phyloP scores from a whole-genome alignment of 164 flowering plant genomes.

The Platanus orientalis region DNA sequence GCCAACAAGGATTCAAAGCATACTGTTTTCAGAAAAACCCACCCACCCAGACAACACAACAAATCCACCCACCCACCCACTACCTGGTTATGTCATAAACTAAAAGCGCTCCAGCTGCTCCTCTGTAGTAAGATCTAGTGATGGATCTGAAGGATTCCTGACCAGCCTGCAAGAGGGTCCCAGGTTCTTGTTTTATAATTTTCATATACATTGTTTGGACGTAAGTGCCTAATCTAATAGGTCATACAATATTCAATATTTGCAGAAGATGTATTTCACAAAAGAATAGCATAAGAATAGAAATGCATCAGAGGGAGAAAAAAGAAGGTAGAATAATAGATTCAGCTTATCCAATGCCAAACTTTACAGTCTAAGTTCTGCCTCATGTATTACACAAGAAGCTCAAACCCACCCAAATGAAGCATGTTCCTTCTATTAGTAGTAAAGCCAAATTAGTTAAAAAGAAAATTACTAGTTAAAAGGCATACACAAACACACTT shows the following conservation, averaged over 20 bases:
- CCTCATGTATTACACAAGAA: background rate
- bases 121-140: constrained; percentile 24
- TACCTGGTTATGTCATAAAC: constrained; percentile 22
- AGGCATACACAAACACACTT: background rate
- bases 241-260: background rate
- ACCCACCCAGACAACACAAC: background rate
- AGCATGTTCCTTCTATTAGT: background rate
- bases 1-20: background rate
- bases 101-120: constrained; percentile 23
- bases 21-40: background rate
- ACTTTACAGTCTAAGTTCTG: background rate
- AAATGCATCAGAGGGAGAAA: too few species aligned
- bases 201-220: background rate
- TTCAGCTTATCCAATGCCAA: background rate
- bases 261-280: background rate
- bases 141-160: constrained; percentile 25
- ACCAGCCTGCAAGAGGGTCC: constrained; percentile 24
- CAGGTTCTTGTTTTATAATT: constrained; percentile 2
- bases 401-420: background rate
- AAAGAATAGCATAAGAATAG: background rate
- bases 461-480: background rate
- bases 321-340: too few species aligned
- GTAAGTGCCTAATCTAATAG: background rate
- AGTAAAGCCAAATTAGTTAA: too few species aligned
- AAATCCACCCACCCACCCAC: background rate